Base-by-base conservation (phyloP, 2,329 filamentous ascomycete genomes). In the Stagonosporopsis vannaccii region DNA sequence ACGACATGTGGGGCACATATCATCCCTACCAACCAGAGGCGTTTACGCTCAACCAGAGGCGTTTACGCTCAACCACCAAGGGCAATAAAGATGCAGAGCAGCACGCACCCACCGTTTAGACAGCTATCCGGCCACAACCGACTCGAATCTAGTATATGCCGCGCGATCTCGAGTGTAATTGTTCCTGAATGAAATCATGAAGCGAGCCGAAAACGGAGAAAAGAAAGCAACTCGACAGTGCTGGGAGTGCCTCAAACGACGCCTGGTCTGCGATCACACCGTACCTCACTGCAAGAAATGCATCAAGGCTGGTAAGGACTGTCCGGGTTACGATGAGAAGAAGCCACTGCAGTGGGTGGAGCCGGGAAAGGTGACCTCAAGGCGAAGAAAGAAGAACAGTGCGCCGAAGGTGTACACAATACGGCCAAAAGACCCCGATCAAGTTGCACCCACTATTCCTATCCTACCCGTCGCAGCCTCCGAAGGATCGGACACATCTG, bases 271-370 rank as follows among this genome's bases (percentile, higher is more conserved):
- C 47, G 72, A 74, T 54, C 67, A 64, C n/a, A 66, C 65, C n/a
- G 37, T 68, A 5, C 71, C 72, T 7, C 61, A 62, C 42, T 74
- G 72, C 53, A 69, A 64, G 33, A 74, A 73, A 46, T 74, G 71
- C 58, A 51, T 62, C 19, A 70, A 63, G 41, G 52, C 59, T 11
- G 70, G 72, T 6, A 69, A 60, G 28, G 61, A 68, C 4, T 74
- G 72, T 33, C 69, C 69, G 4, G 72, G 71, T 1, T 74, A 73
- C 39, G 65, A 67, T 22, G 65, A 69, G n/a, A 60, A 69, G 30
- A 74, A 73, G 28, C 72, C 72, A 17, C 47, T 74, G 25, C 69
- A 73, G 40, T 74, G 71, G 71, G 57, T 74, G 6, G 59, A 67
- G 36, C 63, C 67, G 0, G 71, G 71, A 3, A 70, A 65, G 44